Evolutionary conservation across 2,329 filamentous ascomycete genomes (phyloP), one percentile per base, ranked within the genome.

Genomic region (Tolypocladium nubicola): DNA sequence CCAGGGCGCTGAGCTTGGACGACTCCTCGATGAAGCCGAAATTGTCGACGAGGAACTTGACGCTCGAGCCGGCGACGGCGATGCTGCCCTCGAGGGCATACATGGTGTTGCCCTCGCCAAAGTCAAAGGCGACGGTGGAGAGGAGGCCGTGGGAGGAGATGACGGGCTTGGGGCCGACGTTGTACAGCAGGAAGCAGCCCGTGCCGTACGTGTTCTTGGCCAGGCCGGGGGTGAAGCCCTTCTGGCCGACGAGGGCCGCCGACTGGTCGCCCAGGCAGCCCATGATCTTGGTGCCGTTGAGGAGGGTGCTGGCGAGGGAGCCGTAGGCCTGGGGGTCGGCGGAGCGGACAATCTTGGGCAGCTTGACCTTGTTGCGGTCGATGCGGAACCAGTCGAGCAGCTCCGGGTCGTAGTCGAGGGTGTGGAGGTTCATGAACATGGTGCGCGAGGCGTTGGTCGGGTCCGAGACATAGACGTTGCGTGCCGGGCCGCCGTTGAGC

Each of bases 141-240:
- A 93, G 75, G 16, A 94, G 78, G 3, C 89, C 89, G 67, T 92
- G 87, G 35, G 77, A 83, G 0, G 89, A 93, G 58, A 92, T 85
- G 57, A 92, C 88, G 5, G 89, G 89, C 73, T 89, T 87, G 30
- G 85, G 78, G 30, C 89, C 89, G 16, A 91, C 86, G 66, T 94
- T 92, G 74, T 91, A 92, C 8, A 93, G 81, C 62, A 93, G 73
- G 76, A 94, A 94, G 71, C 89, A 92, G 26, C 89, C 89, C 0
- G 89, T 93, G 45, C 89, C 89, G 68, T 93, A 93, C 0, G 89
- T 93, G 71, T 93, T 93, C 77, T 93, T 93, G 54, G 89, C 89
- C 57, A 81, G 78, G 57, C 89, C 89, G 10, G 88, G 85, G 2
- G 78, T 80, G 70, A 93, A 93, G 2, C 85, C 88, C 68, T 87